Evolutionary conservation across 305 asterid genomes (phyloP).

Genomic region (Rubia peregrina): DNA sequence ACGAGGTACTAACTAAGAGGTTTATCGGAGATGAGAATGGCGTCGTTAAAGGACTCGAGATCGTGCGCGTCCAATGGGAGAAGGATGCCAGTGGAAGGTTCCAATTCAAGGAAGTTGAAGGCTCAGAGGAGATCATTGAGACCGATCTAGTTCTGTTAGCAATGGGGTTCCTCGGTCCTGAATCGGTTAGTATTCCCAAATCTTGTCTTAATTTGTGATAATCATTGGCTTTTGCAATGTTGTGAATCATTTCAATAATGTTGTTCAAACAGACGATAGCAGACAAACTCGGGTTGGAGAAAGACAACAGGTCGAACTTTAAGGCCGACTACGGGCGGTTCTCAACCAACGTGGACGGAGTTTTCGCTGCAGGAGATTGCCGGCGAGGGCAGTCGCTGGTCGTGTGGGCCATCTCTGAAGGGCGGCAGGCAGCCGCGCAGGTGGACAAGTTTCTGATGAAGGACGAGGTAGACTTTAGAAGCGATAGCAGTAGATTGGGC

Average conservation of each 20-base stretch:
- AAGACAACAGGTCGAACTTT: conserved; percentile 75
- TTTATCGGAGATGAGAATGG: conserved; percentile 86
- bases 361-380: conserved; percentile 97
- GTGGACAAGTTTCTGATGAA: conserved; percentile 62
- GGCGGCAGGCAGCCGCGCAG: conserved; percentile 93
- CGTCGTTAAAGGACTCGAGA: conserved; percentile 69
- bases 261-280: conserved; percentile 49
- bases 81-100: conserved; percentile 83
- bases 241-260: background rate
- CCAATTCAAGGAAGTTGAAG: conserved; percentile 88
- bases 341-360: conserved; percentile 76
- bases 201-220: background rate
- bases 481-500: conserved; percentile 7
- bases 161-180: conserved; percentile 99
- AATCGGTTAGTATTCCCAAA: conserved; percentile 57
- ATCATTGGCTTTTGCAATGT: background rate
- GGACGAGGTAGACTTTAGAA: conserved; percentile 22
- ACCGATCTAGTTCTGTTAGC: conserved; percentile 87
- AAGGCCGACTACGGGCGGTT: conserved; percentile 88
- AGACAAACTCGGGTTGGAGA: conserved; percentile 74
- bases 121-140: conserved; percentile 81
- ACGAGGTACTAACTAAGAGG: conserved; percentile 84
- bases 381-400: conserved; percentile 95
- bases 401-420: conserved; percentile 97
- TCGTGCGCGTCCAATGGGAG: conserved; percentile 80